phyloP scores from a whole-genome alignment of 805 yeast genomes.

The Priceomyces carsonii region DNA sequence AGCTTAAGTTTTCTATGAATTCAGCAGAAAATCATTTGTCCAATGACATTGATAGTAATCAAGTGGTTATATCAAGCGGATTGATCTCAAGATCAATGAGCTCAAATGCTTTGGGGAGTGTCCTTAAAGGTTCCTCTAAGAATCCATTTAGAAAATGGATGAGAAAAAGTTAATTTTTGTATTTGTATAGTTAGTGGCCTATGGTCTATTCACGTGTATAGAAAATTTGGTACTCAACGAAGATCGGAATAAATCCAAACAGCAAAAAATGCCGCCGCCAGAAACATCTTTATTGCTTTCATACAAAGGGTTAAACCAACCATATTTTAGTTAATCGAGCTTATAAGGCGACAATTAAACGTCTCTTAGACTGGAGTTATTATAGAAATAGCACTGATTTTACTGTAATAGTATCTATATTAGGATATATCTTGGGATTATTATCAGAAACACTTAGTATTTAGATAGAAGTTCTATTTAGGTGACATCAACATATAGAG shows the following conservation, averaged over 20 bases:
- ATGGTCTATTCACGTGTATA: constrained; percentile 3
- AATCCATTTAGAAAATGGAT: constrained; percentile 46
- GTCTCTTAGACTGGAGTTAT: too few relatives aligned
- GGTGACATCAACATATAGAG: background rate
- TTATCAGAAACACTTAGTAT: background rate
- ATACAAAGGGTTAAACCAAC: too few relatives aligned
- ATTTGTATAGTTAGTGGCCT: background rate
- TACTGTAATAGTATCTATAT: too few relatives aligned
- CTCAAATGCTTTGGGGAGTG: constrained; percentile 23
- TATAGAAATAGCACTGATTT: too few relatives aligned
- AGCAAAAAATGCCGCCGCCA: too few relatives aligned
- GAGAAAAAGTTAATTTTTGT: constrained; percentile 15
- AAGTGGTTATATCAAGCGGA: constrained; percentile 4
- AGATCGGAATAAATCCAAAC: background rate
- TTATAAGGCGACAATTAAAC: too few relatives aligned
- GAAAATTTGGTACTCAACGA: constrained; percentile 1
- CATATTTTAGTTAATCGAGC: too few relatives aligned
- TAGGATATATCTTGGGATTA: too few relatives aligned
- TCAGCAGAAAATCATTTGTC: background rate
- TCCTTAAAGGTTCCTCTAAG: constrained; percentile 23
- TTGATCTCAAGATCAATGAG: constrained; percentile 19
- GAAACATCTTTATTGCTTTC: too few relatives aligned
- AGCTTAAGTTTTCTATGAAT: constrained; percentile 29
- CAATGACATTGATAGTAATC: constrained; percentile 1
- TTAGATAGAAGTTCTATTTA: background rate